A percentile compares a stretch with the other conserved stretches of the same genome.
Evolutionary conservation across 768 basidiomycete genomes (phyloP).

Genomic region (Lentinula detonsa): DNA sequence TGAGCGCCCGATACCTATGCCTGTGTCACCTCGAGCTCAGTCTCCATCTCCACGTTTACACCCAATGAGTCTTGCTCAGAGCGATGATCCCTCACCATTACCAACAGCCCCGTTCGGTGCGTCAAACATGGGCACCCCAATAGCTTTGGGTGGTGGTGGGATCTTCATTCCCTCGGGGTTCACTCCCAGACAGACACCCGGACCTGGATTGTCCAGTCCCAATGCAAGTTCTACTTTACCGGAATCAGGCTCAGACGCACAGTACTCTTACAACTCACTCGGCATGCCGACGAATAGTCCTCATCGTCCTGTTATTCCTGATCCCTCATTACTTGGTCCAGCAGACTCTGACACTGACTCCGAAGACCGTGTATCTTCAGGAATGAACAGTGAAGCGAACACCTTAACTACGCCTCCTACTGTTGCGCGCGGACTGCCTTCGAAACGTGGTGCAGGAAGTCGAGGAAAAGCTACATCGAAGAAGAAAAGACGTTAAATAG

Average conservation of each 20-base stretch:
- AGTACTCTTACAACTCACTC: neutral
- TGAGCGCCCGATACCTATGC: slow-evolving; percentile 4
- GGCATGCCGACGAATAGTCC: neutral
- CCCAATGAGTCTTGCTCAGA: neutral
- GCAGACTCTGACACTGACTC: slow-evolving; percentile 4
- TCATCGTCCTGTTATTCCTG: slow-evolving; percentile 3
- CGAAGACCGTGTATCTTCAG: neutral
- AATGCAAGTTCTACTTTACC: neutral
- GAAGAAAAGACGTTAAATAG: neutral
- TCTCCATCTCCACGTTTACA: slow-evolving; percentile 1
- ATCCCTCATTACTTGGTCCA: slow-evolving; percentile 1
- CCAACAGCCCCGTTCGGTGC: slow-evolving; percentile 3
- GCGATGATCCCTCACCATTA: neutral
- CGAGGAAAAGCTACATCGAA: neutral
- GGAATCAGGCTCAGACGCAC: neutral
- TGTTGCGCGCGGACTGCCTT: neutral
- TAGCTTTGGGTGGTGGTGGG: neutral
- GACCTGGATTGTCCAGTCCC: neutral
- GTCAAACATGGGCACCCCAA: slow-evolving; percentile 2
- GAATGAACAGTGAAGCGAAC: slow-evolving; percentile 6
- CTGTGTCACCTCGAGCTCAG: neutral
- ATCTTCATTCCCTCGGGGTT: slow-evolving; percentile 2
- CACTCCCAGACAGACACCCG: neutral
- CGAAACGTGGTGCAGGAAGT: neutral
- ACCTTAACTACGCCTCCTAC: slow-evolving; percentile 3